Conservation (phyloP, 768 basidiomycete genomes). For the Paxillus ammoniavirescens region DNA sequence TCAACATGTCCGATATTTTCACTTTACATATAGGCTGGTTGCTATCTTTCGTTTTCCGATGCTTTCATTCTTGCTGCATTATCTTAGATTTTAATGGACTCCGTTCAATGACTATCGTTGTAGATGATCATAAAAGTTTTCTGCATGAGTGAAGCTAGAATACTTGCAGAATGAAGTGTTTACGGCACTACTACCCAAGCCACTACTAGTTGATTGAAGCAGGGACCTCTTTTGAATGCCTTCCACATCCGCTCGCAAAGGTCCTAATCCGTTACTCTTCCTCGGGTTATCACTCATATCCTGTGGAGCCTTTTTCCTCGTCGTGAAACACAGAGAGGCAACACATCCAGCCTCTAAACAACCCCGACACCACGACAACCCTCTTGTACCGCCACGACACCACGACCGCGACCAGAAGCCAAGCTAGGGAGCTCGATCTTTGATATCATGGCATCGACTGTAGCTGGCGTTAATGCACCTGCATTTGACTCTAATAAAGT, state of each 20-base stretch:
- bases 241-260: slow-evolving; percentile 24
- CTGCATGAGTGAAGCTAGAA: too few species aligned
- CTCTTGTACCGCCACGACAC: slow-evolving; percentile 62
- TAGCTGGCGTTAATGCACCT: slow-evolving; percentile 8
- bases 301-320: slow-evolving; percentile 54
- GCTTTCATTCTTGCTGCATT: background rate
- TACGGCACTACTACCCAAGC: too few species aligned
- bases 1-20: background rate
- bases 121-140: too few species aligned
- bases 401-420: slow-evolving; percentile 20
- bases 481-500: slow-evolving; percentile 70
- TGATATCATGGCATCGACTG: slow-evolving; percentile 17
- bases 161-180: too few species aligned
- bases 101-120: too few species aligned
- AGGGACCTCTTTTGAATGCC: slow-evolving; percentile 10
- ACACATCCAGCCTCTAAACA: slow-evolving; percentile 59
- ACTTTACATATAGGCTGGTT: background rate
- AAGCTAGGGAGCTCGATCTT: slow-evolving; percentile 6
- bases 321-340: slow-evolving; percentile 55
- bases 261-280: slow-evolving; percentile 65
- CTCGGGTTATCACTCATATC: slow-evolving; percentile 54
- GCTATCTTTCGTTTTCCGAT: background rate
- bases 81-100: too few species aligned
- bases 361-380: slow-evolving; percentile 61
- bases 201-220: too few species aligned